These are phyloP conservation scores for Talaromyces proteolyticus DNA, from an alignment of 495 filamentous ascomycete species.

Conservation along the genomic window DNA sequence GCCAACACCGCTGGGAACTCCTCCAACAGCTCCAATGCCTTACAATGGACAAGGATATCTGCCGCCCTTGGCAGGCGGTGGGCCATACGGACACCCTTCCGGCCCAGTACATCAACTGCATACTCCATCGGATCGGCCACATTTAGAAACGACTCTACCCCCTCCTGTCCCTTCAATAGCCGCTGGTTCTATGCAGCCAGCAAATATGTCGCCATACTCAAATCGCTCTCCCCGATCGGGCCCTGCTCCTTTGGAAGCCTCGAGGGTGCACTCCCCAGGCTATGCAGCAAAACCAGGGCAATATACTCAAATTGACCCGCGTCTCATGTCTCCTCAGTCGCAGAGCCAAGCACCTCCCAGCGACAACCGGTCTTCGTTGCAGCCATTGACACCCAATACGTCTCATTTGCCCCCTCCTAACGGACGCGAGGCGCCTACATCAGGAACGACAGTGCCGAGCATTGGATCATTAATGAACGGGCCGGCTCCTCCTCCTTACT, in stretches of 20 bases:
- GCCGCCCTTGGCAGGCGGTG: slow-evolving; percentile 20
- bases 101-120: slow-evolving; percentile 18
- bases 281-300: slow-evolving; percentile 16
- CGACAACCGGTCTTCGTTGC: slow-evolving; percentile 24
- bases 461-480: slow-evolving; percentile 48
- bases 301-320: slow-evolving; percentile 17
- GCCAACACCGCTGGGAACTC: slow-evolving; percentile 51
- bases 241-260: slow-evolving; percentile 21
- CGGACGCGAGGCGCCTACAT: slow-evolving; percentile 13
- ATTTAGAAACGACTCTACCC: slow-evolving; percentile 21
- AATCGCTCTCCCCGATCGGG: slow-evolving; percentile 31
- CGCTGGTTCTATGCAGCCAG: slow-evolving; percentile 12
- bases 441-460: slow-evolving; percentile 41
- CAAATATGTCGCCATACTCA: slow-evolving; percentile 16
- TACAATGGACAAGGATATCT: slow-evolving; percentile 20
- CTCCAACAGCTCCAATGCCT: slow-evolving; percentile 30
- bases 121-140: slow-evolving; percentile 28
- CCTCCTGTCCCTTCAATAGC: slow-evolving; percentile 21
- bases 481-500: slow-evolving; percentile 33
- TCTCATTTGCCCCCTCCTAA: slow-evolving; percentile 15
- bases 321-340: slow-evolving; percentile 32
- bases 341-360: slow-evolving; percentile 12
- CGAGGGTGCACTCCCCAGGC: slow-evolving; percentile 23
- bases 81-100: slow-evolving; percentile 19
- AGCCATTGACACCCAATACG: slow-evolving; percentile 22